A percentile compares a stretch with the other conserved stretches of the same genome.
phyloP scores from a whole-genome alignment of 2,329 filamentous ascomycete genomes.

The Aureobasidium sp. region DNA sequence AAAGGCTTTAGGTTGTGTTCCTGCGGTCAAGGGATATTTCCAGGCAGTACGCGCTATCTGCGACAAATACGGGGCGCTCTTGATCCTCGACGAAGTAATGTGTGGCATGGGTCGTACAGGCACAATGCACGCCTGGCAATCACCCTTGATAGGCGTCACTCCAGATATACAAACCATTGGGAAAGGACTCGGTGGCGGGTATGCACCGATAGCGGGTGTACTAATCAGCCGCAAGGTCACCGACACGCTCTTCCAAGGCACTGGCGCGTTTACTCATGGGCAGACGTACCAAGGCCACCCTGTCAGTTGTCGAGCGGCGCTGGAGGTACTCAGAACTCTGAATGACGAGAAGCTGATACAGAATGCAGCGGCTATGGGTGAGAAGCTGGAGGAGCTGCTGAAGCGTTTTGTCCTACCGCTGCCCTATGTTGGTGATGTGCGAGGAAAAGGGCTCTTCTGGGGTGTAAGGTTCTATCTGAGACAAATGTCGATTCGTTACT shows the following conservation, averaged over 20 bases:
- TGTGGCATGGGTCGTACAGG: conserved; percentile 57
- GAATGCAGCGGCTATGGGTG: conserved; percentile 52
- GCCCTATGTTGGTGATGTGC: conserved; percentile 52
- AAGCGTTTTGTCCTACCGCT: conserved; percentile 37
- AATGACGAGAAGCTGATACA: conserved; percentile 49
- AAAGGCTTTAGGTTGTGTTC: conserved; percentile 62
- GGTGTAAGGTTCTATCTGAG: conserved; percentile 36
- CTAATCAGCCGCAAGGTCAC: conserved; percentile 49
- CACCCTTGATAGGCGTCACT: conserved; percentile 42
- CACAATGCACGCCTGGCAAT: conserved; percentile 54
- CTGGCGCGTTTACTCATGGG: conserved; percentile 49
- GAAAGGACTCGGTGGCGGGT: conserved; percentile 60
- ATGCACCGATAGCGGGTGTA: conserved; percentile 54
- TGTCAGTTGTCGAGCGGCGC: conserved; percentile 51
- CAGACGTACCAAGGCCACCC: conserved; percentile 60
- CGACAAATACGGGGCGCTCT: conserved; percentile 60
- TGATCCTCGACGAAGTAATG: conserved; percentile 79
- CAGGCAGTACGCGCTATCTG: conserved; percentile 61
- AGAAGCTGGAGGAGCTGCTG: conserved; percentile 40
- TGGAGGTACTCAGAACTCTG: conserved; percentile 57
- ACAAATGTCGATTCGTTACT: conserved; percentile 14
- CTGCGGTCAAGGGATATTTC: conserved; percentile 61
- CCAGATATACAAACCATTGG: conserved; percentile 62
- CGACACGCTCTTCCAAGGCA: conserved; percentile 38
- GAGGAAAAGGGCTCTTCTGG: conserved; percentile 54